phyloP scores from a whole-genome alignment of 2,329 filamentous ascomycete species.

The Ambrosiella xylebori region DNA sequence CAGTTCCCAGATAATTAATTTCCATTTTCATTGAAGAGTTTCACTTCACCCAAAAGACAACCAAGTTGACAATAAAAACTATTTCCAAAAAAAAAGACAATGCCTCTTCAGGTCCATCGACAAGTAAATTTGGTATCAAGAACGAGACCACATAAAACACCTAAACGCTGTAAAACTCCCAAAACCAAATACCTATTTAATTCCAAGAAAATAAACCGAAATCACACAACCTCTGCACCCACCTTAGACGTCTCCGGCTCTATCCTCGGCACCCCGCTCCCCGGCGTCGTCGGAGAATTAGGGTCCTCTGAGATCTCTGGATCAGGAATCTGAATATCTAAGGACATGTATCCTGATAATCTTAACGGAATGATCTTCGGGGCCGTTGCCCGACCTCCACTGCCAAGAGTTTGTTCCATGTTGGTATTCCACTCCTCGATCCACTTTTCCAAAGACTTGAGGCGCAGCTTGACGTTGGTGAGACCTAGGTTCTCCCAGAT shows the following conservation, averaged over 20 bases:
- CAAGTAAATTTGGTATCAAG: too few species aligned
- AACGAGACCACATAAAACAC: too few species aligned
- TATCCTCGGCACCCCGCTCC: conserved; percentile 12
- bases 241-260: conserved; percentile 1
- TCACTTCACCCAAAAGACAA: too few species aligned
- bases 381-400: conserved; percentile 32
- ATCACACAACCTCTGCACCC: not conserved
- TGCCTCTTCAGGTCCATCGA: too few species aligned
- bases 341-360: conserved; percentile 74
- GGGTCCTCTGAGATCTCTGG: conserved; percentile 47
- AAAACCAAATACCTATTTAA: not conserved
- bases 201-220: not conserved
- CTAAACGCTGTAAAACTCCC: not conserved
- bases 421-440: conserved; percentile 74
- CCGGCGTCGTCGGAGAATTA: conserved; percentile 27
- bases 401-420: conserved; percentile 38
- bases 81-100: too few species aligned
- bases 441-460: conserved; percentile 59
- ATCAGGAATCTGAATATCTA: conserved; percentile 68
- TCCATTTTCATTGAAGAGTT: too few species aligned
- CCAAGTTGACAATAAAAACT: too few species aligned
- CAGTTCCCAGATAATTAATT: too few species aligned
- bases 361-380: conserved; percentile 65
- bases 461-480: conserved; percentile 53
- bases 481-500: conserved; percentile 82